A percentile compares a stretch with the other conserved stretches of the same genome.
These are phyloP conservation scores for Paecilomyces sp. DNA, from an alignment of 2,329 filamentous ascomycete genomes.

Conservation along the genomic window DNA sequence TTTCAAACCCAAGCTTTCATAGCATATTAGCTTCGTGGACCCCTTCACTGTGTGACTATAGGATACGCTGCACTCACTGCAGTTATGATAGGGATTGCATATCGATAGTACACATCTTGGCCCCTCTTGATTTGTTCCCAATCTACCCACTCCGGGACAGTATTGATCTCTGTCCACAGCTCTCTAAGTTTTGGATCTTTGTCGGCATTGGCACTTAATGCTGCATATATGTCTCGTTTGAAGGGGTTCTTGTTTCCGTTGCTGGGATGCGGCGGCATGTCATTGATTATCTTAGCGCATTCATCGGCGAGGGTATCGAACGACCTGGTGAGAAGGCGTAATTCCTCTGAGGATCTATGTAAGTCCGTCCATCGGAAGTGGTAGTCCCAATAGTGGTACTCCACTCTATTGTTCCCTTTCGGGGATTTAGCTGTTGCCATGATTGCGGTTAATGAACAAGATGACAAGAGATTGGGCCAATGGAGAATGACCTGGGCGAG, in stretches of 20 bases:
- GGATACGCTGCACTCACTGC: constrained; percentile 22
- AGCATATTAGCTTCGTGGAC: constrained; percentile 9
- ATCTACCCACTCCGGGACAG: constrained; percentile 66
- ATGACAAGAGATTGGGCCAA: too few relatives aligned
- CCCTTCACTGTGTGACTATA: too few relatives aligned
- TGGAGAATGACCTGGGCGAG: too few relatives aligned
- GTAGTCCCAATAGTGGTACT: constrained; percentile 50
- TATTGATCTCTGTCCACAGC: constrained; percentile 62
- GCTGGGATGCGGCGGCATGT: constrained; percentile 45
- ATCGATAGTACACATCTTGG: constrained; percentile 71
- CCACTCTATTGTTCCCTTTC: too few relatives aligned
- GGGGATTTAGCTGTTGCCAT: too few relatives aligned
- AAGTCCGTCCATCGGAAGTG: constrained; percentile 61
- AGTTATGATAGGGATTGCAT: constrained; percentile 60
- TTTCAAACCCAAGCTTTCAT: constrained; percentile 22
- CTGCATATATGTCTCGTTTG: constrained; percentile 54
- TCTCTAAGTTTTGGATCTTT: constrained; percentile 49
- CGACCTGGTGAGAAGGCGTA: constrained; percentile 53
- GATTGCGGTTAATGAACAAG: too few relatives aligned
- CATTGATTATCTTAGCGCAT: constrained; percentile 54
- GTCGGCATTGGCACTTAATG: constrained; percentile 53
- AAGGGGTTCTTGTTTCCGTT: constrained; percentile 16
- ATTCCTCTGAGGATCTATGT: constrained; percentile 55
- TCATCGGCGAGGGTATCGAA: constrained; percentile 65
- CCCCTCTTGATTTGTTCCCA: constrained; percentile 69